Conservation (phyloP, 2,329 filamentous ascomycete genomes). For the Blastomyces percursus region DNA sequence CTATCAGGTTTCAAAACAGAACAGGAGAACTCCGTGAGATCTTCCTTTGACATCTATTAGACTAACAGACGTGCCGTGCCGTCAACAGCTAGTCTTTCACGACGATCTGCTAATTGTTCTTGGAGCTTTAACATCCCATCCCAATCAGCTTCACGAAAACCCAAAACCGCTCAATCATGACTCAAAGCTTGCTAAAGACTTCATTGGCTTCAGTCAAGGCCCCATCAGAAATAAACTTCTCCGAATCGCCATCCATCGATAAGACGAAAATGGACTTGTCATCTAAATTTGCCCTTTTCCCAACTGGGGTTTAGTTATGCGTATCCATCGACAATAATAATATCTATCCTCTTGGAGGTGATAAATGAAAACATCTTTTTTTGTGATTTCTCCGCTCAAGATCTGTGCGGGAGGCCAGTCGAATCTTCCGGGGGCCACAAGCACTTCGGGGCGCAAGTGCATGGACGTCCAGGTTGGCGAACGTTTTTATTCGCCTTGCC, state of each 20-base stretch:
- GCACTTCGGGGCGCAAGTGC: neutral
- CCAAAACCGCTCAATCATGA: neutral
- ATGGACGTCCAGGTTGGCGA: neutral
- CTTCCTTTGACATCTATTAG: neutral
- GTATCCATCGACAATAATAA: neutral
- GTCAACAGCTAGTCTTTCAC: neutral
- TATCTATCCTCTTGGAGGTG: neutral
- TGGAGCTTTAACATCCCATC: neutral
- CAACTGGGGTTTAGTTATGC: neutral
- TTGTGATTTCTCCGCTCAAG: neutral
- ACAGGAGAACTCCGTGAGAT: neutral
- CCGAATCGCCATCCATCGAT: neutral
- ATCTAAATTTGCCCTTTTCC: neutral
- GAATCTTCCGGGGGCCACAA: neutral
- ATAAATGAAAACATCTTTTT: no score
- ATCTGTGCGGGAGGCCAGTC: neutral
- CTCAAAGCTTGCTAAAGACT: neutral
- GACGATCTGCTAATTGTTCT: neutral
- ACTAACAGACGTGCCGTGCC: conserved; percentile 4
- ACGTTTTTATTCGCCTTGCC: neutral
- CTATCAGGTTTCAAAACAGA: neutral
- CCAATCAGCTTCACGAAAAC: neutral
- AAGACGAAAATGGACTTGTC: neutral
- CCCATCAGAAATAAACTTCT: neutral
- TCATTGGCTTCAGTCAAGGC: neutral